These are phyloP conservation scores for Clonostachys byssicola DNA, from an alignment of 2,329 filamentous ascomycete species.

Conservation along the genomic window DNA sequence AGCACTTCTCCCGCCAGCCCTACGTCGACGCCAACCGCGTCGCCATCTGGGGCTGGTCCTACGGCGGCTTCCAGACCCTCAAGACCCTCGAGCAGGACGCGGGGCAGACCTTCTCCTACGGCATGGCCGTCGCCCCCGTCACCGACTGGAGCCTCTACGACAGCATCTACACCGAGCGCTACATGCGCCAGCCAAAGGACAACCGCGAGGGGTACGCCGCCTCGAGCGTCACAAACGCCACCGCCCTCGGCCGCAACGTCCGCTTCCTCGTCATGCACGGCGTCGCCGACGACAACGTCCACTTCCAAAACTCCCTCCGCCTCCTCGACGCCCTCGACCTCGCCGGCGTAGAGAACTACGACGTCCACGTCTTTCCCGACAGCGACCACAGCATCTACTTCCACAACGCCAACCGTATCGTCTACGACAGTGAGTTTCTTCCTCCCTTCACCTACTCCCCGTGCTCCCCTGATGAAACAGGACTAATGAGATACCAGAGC, in stretches of 20 bases:
- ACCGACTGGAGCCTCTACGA: slow-evolving; percentile 98
- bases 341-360: slow-evolving; percentile 82
- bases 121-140: slow-evolving; percentile 97
- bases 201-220: slow-evolving; percentile 75
- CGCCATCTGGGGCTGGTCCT: slow-evolving; percentile 98
- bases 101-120: slow-evolving; percentile 87
- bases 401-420: slow-evolving; percentile 85
- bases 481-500: slow-evolving; percentile 40
- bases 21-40: slow-evolving; percentile 82
- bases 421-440: slow-evolving; percentile 78
- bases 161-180: slow-evolving; percentile 89
- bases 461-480: not conserved
- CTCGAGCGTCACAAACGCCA: slow-evolving; percentile 69
- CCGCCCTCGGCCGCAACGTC: slow-evolving; percentile 69
- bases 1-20: slow-evolving; percentile 73
- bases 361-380: slow-evolving; percentile 94
- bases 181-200: slow-evolving; percentile 90
- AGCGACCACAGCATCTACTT: slow-evolving; percentile 94
- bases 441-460: slow-evolving; percentile 1
- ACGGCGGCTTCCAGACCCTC: slow-evolving; percentile 90
- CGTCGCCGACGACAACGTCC: slow-evolving; percentile 94
- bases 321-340: slow-evolving; percentile 84
- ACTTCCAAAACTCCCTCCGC: slow-evolving; percentile 89
- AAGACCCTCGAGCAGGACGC: slow-evolving; percentile 92
- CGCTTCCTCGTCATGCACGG: slow-evolving; percentile 96